These are phyloP conservation scores for Anthoceros angustus DNA, from an alignment of 225 moss, liverwort and hornwort genomes.

Conservation along the genomic window DNA sequence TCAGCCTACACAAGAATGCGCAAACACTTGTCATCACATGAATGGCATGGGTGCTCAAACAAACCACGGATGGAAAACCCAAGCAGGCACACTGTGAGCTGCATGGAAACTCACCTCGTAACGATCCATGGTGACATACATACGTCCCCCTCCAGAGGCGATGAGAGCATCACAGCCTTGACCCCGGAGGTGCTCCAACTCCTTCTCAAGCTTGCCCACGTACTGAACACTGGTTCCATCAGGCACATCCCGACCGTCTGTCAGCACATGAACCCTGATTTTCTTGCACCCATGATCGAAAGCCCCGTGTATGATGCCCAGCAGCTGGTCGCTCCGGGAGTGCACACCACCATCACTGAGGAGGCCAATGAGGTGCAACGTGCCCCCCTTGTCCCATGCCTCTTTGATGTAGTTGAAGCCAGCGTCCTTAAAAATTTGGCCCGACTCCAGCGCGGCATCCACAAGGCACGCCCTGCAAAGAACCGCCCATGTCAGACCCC, in stretches of 20 bases:
- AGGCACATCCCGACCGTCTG: constrained; percentile 71
- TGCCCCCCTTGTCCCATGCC: constrained; percentile 46
- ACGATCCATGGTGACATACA: constrained; percentile 81
- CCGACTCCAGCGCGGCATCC: constrained; percentile 43
- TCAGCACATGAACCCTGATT: constrained; percentile 60
- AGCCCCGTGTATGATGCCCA: constrained; percentile 60
- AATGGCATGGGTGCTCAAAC: background rate
- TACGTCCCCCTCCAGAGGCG: constrained; percentile 74
- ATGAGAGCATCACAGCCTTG: constrained; percentile 68
- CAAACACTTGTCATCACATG: background rate
- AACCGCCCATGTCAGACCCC: background rate
- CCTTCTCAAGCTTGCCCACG: constrained; percentile 52
- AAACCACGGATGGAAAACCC: background rate
- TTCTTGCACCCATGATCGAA: constrained; percentile 59
- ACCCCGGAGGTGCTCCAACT: constrained; percentile 47
- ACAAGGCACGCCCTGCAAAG: constrained; percentile 65
- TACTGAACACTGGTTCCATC: constrained; percentile 67
- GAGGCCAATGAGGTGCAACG: constrained; percentile 71
- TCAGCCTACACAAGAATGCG: constrained; percentile 34
- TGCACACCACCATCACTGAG: constrained; percentile 82
- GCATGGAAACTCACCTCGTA: constrained; percentile 35
- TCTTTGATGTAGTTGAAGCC: constrained; percentile 65
- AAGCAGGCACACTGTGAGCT: background rate
- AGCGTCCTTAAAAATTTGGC: constrained; percentile 51
- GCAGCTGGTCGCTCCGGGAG: constrained; percentile 61